Percentiles rank a stretch among this genome's conserved stretches.
Evolutionary conservation across 2,329 filamentous ascomycete genomes (phyloP).

Genomic region (Alternaria alternata): DNA sequence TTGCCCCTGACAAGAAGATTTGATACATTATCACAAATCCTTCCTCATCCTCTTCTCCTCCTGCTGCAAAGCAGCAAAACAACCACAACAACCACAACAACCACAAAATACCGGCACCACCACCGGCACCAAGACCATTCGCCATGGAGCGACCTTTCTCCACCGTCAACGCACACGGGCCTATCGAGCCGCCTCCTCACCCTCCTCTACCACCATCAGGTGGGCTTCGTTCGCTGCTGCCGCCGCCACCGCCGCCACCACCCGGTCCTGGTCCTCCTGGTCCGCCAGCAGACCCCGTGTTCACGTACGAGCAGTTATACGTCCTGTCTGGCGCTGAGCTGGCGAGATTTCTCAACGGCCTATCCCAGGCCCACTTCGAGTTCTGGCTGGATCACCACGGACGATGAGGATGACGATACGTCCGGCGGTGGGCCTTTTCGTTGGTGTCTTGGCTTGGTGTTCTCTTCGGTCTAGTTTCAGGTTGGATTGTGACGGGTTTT

Average conservation of each 20-base stretch:
- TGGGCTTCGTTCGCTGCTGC: too few relatives aligned
- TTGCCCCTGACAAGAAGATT: not conserved
- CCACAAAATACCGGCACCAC: not conserved
- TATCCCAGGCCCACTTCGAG: not conserved
- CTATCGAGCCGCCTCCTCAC: too few relatives aligned
- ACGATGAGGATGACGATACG: not conserved
- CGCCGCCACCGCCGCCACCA: too few relatives aligned
- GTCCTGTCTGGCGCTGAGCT: not conserved
- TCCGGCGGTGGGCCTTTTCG: not conserved
- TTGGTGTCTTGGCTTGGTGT: not conserved
- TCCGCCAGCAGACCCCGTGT: too few relatives aligned
- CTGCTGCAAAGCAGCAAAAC: not conserved
- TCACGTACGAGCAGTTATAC: not conserved
- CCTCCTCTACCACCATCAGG: too few relatives aligned
- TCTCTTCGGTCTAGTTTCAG: not conserved
- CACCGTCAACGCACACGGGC: too few relatives aligned
- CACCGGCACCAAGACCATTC: not conserved
- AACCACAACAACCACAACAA: not conserved
- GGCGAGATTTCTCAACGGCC: not conserved
- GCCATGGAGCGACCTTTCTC: not conserved
- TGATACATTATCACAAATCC: not conserved
- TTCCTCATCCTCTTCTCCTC: not conserved
- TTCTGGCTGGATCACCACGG: not conserved
- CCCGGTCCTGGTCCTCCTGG: too few relatives aligned
- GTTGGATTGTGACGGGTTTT: not conserved